These are phyloP conservation scores for Sambucus nigra DNA, from an alignment of 129 eudicot species.

Conservation along the genomic window DNA sequence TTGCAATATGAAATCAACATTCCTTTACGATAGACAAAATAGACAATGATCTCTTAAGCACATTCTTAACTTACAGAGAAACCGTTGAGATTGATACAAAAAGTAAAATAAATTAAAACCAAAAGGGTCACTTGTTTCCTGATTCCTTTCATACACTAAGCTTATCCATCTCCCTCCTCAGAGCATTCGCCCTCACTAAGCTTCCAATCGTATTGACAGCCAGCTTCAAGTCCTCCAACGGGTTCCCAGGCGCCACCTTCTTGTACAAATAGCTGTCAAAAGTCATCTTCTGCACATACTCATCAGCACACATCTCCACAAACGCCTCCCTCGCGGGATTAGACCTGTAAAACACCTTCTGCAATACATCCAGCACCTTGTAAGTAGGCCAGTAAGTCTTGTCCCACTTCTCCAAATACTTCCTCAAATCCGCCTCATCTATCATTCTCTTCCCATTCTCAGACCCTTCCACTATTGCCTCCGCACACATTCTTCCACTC, in stretches of 20 bases:
- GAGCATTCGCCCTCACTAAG: constrained; percentile 86
- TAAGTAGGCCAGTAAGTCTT: constrained; percentile 95
- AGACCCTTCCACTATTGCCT: constrained; percentile 89
- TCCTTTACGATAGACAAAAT: too few relatives aligned
- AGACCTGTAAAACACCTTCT: constrained; percentile 91
- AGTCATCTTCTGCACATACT: constrained; percentile 98
- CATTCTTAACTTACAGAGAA: neutral
- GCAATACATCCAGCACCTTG: constrained; percentile 80
- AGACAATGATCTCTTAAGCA: neutral
- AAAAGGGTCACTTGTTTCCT: neutral
- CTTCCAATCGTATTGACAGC: constrained; percentile 89
- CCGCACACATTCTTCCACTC: constrained; percentile 98
- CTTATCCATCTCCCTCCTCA: constrained; percentile 87
- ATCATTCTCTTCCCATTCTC: constrained; percentile 82
- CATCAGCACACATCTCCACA: constrained; percentile 97
- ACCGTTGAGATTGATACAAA: constrained; percentile 6
- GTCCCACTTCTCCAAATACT: constrained; percentile 85
- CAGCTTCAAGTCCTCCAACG: constrained; percentile 83
- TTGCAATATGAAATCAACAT: too few relatives aligned
- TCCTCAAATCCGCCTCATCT: constrained; percentile 71
- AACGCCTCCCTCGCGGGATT: constrained; percentile 96
- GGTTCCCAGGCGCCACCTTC: constrained; percentile 89
- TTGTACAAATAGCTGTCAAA: constrained; percentile 93
- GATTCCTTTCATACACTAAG: constrained; percentile 30
- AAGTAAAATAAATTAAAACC: neutral